Base-by-base conservation (phyloP, 2,329 filamentous ascomycete genomes). In the Dactylellina leptospora region DNA sequence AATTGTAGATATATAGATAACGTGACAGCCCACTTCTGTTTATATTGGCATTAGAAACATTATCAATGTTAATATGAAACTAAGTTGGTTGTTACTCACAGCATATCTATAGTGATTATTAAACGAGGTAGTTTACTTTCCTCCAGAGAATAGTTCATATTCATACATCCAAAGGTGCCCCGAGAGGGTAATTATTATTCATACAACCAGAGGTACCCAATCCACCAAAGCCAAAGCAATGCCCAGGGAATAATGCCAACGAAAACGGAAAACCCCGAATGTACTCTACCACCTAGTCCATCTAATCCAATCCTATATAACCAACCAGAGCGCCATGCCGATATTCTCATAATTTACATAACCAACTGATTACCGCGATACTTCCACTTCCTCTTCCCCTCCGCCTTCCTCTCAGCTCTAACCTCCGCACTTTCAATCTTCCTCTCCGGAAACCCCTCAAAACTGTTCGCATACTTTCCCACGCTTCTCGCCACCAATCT, bases 401-500 rank as follows among this genome's bases (percentile, higher is more conserved):
- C 55, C 36, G 42, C 51, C 13, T 16, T 47, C 51, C 66, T 63
- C 33, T 51, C 50, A 11, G 66, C 53, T 18, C 51, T 51, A 22
- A 63, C 30, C 3, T 58, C 53, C 30, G 55, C 50, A 48, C 18
- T 40, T 36, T 71, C 66, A 40, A 54, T 22, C 3, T 9, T 33
- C 38, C 66, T 48, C 36, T 36, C n/a, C 1, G 88, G 88, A 79
- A 90, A 89, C 8, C 84, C 86, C 3, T 88, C 82, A 74, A 90
- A 87, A 0, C 87, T 89, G 2, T 81, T 78, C 9, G 88, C 88
- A 76, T 86, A 91, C 0, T 86, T 88, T 0, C 88, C 89, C n/a
- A 91, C 86, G 0, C 87, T 87, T 79, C 90, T 87, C 1, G 90
- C 89, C 75, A 92, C 88, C 51, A 82, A 84, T 78, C 84, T 82